Evolutionary conservation across 257 asterid species (phyloP).

Genomic region (Rhazya stricta): DNA sequence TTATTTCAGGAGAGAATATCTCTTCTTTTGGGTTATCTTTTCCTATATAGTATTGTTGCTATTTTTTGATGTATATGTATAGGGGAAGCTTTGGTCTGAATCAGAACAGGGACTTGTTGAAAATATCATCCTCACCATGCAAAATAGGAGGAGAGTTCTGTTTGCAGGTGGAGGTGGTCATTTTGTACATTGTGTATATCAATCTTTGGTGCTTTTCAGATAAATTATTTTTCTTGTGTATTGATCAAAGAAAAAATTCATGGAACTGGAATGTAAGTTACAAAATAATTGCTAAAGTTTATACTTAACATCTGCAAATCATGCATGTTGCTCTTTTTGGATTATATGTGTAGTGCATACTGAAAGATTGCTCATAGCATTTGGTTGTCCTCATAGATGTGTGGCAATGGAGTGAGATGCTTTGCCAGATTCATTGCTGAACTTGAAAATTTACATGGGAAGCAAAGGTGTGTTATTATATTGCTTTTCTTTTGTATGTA

Average conservation of each 20-base stretch:
- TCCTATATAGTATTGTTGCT: not conserved
- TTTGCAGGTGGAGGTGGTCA: not conserved
- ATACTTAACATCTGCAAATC: not conserved
- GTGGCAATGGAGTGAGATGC: conserved; percentile 97
- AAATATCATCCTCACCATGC: not conserved
- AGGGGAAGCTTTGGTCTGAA: not conserved
- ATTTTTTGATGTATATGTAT: not conserved
- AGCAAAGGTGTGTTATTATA: conserved; percentile 44
- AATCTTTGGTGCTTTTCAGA: not conserved
- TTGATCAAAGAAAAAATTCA: not conserved
- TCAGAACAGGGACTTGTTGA: too few relatives aligned
- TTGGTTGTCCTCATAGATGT: conserved; percentile 55
- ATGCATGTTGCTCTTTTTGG: not conserved
- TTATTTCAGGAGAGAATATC: not conserved
- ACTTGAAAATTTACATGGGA: conserved; percentile 69
- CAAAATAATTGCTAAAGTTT: not conserved
- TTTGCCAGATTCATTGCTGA: conserved; percentile 78
- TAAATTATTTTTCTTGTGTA: not conserved
- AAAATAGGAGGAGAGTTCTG: not conserved
- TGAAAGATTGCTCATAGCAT: not conserved
- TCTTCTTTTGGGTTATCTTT: not conserved
- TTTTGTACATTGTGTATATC: not conserved
- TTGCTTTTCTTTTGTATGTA: not conserved
- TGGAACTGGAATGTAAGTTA: not conserved
- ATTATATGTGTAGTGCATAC: not conserved